phyloP scores from a whole-genome alignment of 2,329 filamentous ascomycete genomes.

The Penicillium sp. region DNA sequence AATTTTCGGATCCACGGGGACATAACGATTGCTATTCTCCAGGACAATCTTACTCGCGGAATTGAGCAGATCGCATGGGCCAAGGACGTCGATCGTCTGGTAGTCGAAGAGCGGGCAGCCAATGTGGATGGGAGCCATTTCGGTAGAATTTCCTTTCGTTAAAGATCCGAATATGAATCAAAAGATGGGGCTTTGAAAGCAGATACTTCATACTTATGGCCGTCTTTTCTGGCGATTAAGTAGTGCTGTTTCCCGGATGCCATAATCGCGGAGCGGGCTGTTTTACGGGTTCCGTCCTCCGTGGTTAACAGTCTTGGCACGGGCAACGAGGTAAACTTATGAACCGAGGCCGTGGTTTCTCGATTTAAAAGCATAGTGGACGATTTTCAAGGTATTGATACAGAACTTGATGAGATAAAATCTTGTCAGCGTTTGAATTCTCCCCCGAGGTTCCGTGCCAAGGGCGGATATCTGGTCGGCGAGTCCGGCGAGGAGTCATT shows the following conservation, averaged over 20 bases:
- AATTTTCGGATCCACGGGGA: not conserved
- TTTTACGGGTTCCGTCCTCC: not conserved
- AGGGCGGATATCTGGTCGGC: too few relatives aligned
- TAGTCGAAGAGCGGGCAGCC: slow-evolving; percentile 37
- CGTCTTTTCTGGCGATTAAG: not conserved
- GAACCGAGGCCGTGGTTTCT: not conserved
- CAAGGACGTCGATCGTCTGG: slow-evolving; percentile 41
- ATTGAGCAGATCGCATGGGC: slow-evolving; percentile 38
- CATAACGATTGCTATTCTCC: slow-evolving; percentile 9
- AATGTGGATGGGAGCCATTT: slow-evolving; percentile 29
- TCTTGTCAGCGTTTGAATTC: too few relatives aligned
- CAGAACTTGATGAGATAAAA: too few relatives aligned
- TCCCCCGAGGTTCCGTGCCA: too few relatives aligned
- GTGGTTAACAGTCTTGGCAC: not conserved
- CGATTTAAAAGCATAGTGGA: not conserved
- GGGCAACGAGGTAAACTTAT: not conserved
- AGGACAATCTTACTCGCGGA: slow-evolving; percentile 30
- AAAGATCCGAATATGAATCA: not conserved
- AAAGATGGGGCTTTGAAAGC: not conserved
- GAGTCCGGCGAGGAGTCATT: too few relatives aligned
- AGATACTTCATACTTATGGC: not conserved
- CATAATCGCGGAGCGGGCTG: not conserved
- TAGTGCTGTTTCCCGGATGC: not conserved
- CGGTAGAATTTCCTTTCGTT: slow-evolving; percentile 1
- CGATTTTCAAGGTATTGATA: not conserved